These are phyloP conservation scores for Talaromyces amestolkiae DNA, from an alignment of 2,329 filamentous ascomycete species.

Conservation along the genomic window DNA sequence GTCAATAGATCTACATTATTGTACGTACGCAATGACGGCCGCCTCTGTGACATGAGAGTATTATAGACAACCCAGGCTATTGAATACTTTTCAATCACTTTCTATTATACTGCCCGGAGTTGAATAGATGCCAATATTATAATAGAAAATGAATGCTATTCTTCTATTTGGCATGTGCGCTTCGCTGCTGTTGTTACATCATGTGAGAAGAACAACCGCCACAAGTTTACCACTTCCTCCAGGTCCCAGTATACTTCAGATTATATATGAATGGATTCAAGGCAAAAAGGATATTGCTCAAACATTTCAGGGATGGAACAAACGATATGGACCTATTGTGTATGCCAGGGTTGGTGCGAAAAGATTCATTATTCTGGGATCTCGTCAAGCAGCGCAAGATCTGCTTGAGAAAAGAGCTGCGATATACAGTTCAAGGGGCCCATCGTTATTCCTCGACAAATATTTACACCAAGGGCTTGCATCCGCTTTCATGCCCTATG, in stretches of 20 bases:
- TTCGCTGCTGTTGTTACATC: not conserved
- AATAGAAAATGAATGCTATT: not conserved
- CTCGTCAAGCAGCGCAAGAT: constrained; percentile 15
- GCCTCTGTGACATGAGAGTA: not conserved
- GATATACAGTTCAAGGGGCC: constrained; percentile 21
- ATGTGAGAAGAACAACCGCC: not conserved
- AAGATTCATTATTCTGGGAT: constrained; percentile 18
- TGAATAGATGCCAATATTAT: no score
- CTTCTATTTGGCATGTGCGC: not conserved
- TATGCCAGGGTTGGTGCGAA: constrained; percentile 6
- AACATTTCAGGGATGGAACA: constrained; percentile 8
- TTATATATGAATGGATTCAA: not conserved
- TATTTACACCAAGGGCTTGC: constrained; percentile 10
- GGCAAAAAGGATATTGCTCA: not conserved
- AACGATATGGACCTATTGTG: constrained; percentile 19
- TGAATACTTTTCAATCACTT: no score
- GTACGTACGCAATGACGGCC: not conserved
- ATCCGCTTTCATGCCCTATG: constrained; percentile 19
- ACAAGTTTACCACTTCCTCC: not conserved
- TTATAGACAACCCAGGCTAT: no score
- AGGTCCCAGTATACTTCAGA: not conserved
- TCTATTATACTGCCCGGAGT: no score
- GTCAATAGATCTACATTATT: not conserved
- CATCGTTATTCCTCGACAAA: constrained; percentile 17
- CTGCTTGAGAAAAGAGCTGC: constrained; percentile 16